Evolutionary conservation across 23 red algal genomes (phyloP), one percentile per base, ranked within the genome.

Genomic region (Gracilaria gracilis): DNA sequence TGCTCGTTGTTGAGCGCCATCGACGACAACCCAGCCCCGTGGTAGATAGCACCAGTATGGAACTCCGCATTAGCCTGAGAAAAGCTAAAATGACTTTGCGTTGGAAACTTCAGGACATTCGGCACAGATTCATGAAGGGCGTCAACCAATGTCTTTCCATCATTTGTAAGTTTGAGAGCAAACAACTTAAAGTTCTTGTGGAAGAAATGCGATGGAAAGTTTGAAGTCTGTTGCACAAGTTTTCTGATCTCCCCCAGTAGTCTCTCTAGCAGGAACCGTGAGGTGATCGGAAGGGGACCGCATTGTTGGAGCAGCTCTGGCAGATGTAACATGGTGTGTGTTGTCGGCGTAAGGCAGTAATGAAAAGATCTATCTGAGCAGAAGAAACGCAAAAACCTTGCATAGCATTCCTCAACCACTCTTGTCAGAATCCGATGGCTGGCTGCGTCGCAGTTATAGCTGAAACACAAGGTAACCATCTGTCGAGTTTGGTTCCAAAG

Each of bases 201-300:
- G 25, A 80, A 57, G 1, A 80, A 14, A 37, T 80, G 27, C 8
- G 48, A 58, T 19, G 47, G 12, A 31, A 61, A 39, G 16, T 80
- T 54, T 2, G 76, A 58, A 1, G 49, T 55, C 27, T 55, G 54
- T 32, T 80, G 24, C 4, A 80, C 76, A 29, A 4, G 48, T 35
- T 36, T 55, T 2, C 42, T 48, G 7, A 37, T 57, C n/a, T 80
- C 48, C 20, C 46, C 76, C 1, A 80, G 32, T 7, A 80, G 32
- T 80, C 76, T 80, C 28, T 80, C 76, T 1, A 80, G 49, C 8
- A 80, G 12, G 25, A 80, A 80, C 17, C 58, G 76, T 12, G 76
- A 80, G 0, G 32, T 61, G 11, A 34, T 58, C 32, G 33, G 76
- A 34, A 80, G 76, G 1, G 48, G 76, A 58, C 46, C 46, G 33